Percentiles rank a stretch among this genome's conserved stretches.
These are phyloP conservation scores for Trichosporon sp. DNA, from an alignment of 1,284 basidiomycete species.

Conservation along the genomic window DNA sequence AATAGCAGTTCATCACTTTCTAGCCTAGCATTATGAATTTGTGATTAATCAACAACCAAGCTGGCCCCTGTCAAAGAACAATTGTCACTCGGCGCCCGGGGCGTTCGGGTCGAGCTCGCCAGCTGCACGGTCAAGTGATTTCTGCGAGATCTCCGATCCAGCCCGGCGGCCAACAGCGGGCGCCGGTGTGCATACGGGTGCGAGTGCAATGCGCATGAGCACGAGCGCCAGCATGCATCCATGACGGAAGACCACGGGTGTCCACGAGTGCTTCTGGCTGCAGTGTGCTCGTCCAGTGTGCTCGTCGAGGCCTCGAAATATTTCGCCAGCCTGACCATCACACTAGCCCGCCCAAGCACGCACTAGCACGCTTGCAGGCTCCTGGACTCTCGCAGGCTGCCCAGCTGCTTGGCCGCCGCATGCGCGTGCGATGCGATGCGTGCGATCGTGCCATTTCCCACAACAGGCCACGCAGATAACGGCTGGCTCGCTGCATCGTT, in stretches of 20 bases:
- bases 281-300: too few species aligned
- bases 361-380: too few species aligned
- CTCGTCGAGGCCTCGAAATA: too few species aligned
- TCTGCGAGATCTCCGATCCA: not conserved
- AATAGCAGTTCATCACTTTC: too few species aligned
- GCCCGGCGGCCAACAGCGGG: not conserved
- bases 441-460: not conserved
- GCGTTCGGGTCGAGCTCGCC: not conserved
- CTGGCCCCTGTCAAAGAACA: not conserved
- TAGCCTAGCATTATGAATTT: not conserved
- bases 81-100: not conserved
- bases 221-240: too few species aligned
- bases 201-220: not conserved
- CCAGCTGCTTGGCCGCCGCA: too few species aligned
- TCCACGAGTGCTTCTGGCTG: too few species aligned
- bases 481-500: not conserved
- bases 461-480: not conserved
- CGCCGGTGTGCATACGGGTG: not conserved
- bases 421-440: too few species aligned
- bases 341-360: too few species aligned
- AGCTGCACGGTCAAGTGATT: not conserved
- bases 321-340: too few species aligned
- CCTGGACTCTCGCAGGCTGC: too few species aligned
- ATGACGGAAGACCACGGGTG: not conserved
- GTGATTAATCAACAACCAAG: not conserved